These are phyloP conservation scores for Pleomassaria siparia DNA, from an alignment of 2,329 filamentous ascomycete species.

Conservation along the genomic window DNA sequence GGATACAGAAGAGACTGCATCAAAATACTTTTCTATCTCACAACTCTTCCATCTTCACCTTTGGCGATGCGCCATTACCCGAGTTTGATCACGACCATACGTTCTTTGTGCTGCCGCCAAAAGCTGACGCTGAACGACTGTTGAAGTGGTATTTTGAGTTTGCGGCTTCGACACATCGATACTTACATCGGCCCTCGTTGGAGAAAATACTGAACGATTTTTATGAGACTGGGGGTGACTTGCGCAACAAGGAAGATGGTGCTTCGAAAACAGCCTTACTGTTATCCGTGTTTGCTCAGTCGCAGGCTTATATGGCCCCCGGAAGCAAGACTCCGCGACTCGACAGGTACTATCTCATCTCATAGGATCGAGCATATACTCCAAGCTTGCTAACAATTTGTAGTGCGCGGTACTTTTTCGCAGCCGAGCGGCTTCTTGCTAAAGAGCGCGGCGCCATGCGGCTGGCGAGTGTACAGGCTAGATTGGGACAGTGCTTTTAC, in stretches of 20 bases:
- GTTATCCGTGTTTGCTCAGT: conserved; percentile 58
- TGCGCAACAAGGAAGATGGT: conserved; percentile 44
- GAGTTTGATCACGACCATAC: conserved; percentile 48
- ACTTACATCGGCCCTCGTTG: conserved; percentile 59
- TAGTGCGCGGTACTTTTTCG: conserved; percentile 48
- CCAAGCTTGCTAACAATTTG: conserved; percentile 16
- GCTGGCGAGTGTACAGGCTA: conserved; percentile 60
- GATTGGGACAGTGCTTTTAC: conserved; percentile 61
- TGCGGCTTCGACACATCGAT: conserved; percentile 61
- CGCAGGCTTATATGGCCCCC: conserved; percentile 45
- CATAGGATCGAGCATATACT: not conserved
- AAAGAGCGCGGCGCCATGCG: conserved; percentile 56
- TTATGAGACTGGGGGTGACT: conserved; percentile 48
- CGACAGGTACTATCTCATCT: conserved; percentile 21
- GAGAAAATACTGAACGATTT: conserved; percentile 49
- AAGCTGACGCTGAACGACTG: conserved; percentile 46
- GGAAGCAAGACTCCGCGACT: conserved; percentile 23
- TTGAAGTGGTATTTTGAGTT: conserved; percentile 61
- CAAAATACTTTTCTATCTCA: conserved; percentile 42
- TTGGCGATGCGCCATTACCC: conserved; percentile 53
- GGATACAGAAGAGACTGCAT: conserved; percentile 54
- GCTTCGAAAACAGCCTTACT: conserved; percentile 50
- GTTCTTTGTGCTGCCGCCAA: conserved; percentile 48
- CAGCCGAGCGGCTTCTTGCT: conserved; percentile 47
- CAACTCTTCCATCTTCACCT: conserved; percentile 52